Conservation (phyloP, 768 basidiomycete species). For the Calocera cornea region DNA sequence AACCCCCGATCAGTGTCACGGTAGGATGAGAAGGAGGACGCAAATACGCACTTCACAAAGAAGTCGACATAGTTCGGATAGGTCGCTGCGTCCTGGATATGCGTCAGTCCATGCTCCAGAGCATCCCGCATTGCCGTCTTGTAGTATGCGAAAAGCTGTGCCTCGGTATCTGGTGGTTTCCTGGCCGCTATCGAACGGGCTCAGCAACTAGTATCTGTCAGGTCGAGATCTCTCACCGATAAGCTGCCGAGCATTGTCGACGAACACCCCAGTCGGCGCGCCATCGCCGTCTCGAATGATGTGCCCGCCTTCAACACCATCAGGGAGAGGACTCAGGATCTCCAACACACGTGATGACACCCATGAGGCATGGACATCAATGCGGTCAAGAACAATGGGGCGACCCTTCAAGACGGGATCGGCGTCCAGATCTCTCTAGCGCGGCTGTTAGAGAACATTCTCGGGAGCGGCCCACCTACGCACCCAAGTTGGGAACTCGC, state of each 20-base stretch:
- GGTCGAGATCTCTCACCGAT: constrained; percentile 26
- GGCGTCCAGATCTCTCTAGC: constrained; percentile 54
- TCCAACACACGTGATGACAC: constrained; percentile 59
- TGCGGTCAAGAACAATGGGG: constrained; percentile 56
- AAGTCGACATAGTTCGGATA: constrained; percentile 42
- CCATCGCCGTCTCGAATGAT: constrained; percentile 53
- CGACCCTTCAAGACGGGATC: constrained; percentile 55
- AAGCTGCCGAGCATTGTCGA: constrained; percentile 79
- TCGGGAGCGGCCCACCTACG: constrained; percentile 12
- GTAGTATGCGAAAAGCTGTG: constrained; percentile 46
- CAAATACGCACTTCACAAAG: constrained; percentile 43
- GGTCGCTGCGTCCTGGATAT: constrained; percentile 69
- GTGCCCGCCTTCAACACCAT: constrained; percentile 55
- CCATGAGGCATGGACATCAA: constrained; percentile 82
- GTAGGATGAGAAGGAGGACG: neutral
- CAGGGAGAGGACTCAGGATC: constrained; percentile 42
- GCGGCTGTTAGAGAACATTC: neutral
- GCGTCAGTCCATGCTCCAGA: constrained; percentile 66
- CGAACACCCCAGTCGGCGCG: constrained; percentile 62
- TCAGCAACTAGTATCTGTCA: neutral
- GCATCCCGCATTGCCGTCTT: constrained; percentile 53
- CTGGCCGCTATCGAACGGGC: constrained; percentile 20
- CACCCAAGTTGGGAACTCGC: constrained; percentile 61
- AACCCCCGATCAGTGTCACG: constrained; percentile 6
- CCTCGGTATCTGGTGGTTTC: constrained; percentile 45